Conservation (phyloP, 768 basidiomycete genomes). For the Cubamyces sp. region DNA sequence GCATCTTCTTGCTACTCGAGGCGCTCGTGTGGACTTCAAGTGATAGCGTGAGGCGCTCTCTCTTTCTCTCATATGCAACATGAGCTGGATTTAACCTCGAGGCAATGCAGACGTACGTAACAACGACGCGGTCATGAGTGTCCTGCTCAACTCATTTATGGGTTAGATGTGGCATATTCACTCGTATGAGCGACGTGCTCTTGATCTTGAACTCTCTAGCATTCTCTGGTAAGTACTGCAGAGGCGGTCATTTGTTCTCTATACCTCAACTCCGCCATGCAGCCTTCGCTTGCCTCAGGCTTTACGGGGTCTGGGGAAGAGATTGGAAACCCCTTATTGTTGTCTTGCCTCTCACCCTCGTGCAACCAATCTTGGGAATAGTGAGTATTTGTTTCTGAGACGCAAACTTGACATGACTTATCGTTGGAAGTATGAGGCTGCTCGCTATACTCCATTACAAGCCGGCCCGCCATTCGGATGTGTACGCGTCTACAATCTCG, state of each 20-base stretch:
- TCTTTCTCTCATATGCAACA: no score
- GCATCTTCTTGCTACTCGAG: slow-evolving; percentile 1
- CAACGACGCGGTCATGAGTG: no score
- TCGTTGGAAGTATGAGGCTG: slow-evolving; percentile 7
- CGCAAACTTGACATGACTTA: not conserved
- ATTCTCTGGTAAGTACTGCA: not conserved
- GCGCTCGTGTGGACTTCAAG: not conserved
- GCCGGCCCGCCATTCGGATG: slow-evolving; percentile 27
- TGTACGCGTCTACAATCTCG: not conserved
- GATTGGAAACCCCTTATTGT: slow-evolving; percentile 24
- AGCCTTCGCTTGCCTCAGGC: slow-evolving; percentile 14
- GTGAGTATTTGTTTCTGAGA: slow-evolving; percentile 9
- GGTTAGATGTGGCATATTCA: not conserved
- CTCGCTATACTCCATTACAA: slow-evolving; percentile 14
- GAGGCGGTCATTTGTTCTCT: no score
- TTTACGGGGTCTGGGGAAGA: slow-evolving; percentile 24
- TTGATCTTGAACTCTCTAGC: slow-evolving; percentile 10
- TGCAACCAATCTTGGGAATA: slow-evolving; percentile 7
- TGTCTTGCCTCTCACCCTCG: slow-evolving; percentile 15
- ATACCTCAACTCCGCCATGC: not conserved
- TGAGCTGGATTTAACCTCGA: no score
- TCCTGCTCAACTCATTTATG: no score
- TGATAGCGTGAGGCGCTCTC: not conserved
- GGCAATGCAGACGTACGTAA: no score
- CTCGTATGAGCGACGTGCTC: not conserved